Evolutionary conservation across 768 basidiomycete genomes (phyloP), one percentile per base, ranked within the genome.

Genomic region (Lactifluus piperatus): DNA sequence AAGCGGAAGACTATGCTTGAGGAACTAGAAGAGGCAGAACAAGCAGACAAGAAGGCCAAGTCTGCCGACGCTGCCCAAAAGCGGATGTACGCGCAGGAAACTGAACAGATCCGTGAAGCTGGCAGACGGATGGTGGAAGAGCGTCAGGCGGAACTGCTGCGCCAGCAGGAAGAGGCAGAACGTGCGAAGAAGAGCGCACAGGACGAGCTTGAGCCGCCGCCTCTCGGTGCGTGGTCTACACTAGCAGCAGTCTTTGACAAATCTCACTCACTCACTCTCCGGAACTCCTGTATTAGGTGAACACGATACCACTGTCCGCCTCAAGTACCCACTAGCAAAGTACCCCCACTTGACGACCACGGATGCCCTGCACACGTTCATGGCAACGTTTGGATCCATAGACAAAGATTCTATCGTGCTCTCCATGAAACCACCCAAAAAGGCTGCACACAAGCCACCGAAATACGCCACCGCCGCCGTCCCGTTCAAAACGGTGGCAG

Each of bases 1-100:
- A 92, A 92, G 68, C 78, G 89, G 29, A 90, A 86, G 73, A 79
- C 70, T 34, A 72, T 93, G 62, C 78, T 89, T 22, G 84, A 86
- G 32, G 90, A 91, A 66, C 77, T 92, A 14, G 91, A 93, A 68
- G 84, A 52, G 51, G 77, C 86, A 34, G 91, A 93, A 64, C 78
- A 81, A 9, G 86, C 79, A 20, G 83, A 85, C 72, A 92, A 91
- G 76, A 88, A 86, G 68, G 76, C 82, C 1, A 78, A 79, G 51
- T 64, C 78, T 51, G 86, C 83, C n/a, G 81, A 82, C 63, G 77
- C 81, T 60, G 76, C 80, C 62, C 80, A 84, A 62, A 80, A 82
- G 67, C 73, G 71, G 3, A 76, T 73, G 46, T 71, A 75, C 54
- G 79, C 79, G 72, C 75, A 79, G 7, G 83, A 87, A 68, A 83